phyloP scores from a whole-genome alignment of 805 yeast species.

The Candida maltosa region DNA sequence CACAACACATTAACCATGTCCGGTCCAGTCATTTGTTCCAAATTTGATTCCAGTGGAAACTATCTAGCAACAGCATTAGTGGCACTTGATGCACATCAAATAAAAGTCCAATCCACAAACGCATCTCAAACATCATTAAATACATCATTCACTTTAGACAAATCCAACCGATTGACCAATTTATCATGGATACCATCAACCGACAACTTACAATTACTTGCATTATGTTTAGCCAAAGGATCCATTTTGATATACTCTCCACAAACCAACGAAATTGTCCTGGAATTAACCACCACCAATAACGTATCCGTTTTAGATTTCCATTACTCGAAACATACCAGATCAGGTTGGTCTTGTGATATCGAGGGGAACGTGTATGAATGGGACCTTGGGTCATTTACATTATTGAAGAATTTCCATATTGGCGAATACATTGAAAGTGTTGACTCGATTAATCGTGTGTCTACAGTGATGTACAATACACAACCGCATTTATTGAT shows the following conservation, averaged over 20 bases:
- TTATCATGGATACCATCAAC: conserved; percentile 49
- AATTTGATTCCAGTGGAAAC: conserved; percentile 62
- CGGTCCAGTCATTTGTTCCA: conserved; percentile 36
- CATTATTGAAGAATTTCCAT: conserved; percentile 40
- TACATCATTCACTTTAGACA: conserved; percentile 51
- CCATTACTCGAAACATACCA: conserved; percentile 39
- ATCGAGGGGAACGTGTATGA: conserved; percentile 54
- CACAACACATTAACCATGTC: conserved; percentile 10
- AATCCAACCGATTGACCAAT: conserved; percentile 45
- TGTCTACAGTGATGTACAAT: conserved; percentile 25
- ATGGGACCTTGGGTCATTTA: conserved; percentile 53
- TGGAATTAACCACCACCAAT: conserved; percentile 46
- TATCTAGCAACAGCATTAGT: conserved; percentile 62
- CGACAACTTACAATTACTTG: conserved; percentile 30
- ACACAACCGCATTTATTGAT: conserved; percentile 46
- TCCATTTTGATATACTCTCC: conserved; percentile 66
- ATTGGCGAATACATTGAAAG: conserved; percentile 35
- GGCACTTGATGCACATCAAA: conserved; percentile 68
- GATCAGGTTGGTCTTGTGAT: conserved; percentile 59
- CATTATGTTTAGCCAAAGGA: conserved; percentile 67
- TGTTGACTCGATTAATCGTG: conserved; percentile 29
- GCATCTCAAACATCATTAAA: conserved; percentile 41
- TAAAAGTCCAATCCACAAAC: conserved; percentile 56
- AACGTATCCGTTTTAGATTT: conserved; percentile 50
- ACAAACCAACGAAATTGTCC: conserved; percentile 51